Conservation (phyloP, 257 asterid species). For the Leptodermis oblonga region DNA sequence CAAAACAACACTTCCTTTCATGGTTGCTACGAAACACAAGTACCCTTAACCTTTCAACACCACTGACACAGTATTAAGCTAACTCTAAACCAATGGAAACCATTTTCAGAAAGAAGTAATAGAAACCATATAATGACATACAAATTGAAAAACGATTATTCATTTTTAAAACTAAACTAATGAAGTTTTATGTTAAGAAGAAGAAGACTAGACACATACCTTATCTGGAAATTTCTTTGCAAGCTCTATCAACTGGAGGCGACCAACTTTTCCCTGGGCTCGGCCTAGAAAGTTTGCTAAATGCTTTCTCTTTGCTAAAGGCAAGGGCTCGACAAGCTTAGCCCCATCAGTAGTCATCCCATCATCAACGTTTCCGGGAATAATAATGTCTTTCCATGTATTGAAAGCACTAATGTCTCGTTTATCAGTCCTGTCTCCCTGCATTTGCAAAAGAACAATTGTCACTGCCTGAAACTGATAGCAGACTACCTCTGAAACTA, state of each 20-base stretch:
- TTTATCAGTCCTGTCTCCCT: conserved; percentile 97
- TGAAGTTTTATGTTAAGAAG: neutral
- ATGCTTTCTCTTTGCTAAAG: conserved; percentile 72
- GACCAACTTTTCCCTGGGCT: conserved; percentile 91
- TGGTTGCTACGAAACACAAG: neutral
- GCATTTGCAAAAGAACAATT: conserved; percentile 17
- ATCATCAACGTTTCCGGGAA: conserved; percentile 95
- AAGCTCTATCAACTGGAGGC: conserved; percentile 71
- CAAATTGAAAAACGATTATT: neutral
- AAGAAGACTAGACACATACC: conserved; percentile 39
- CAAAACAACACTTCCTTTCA: neutral
- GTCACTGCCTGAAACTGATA: neutral
- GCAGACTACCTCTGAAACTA: neutral
- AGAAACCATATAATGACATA: neutral
- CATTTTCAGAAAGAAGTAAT: neutral
- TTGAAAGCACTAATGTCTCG: conserved; percentile 86
- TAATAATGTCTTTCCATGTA: conserved; percentile 94
- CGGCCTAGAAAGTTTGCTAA: conserved; percentile 89
- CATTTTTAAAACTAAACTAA: neutral
- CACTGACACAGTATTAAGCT: neutral
- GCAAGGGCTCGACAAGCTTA: conserved; percentile 76
- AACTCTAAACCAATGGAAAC: neutral
- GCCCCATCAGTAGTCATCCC: conserved; percentile 68
- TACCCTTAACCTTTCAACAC: neutral
- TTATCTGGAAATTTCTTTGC: conserved; percentile 77